Evolutionary conservation across 164 flowering plant species (phyloP).

Genomic region (Kalanchoe fedtschenkoi): DNA sequence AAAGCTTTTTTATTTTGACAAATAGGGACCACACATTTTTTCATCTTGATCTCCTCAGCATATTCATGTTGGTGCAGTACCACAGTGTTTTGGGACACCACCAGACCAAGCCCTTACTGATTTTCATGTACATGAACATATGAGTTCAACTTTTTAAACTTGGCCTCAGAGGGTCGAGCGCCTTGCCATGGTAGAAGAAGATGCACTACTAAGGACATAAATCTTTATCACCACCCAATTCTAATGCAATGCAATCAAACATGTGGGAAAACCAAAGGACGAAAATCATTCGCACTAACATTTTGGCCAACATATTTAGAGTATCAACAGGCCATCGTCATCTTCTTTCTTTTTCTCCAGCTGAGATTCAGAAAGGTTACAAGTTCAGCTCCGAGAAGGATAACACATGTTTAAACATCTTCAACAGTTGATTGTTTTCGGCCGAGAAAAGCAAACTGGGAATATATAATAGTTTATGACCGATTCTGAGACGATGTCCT

Average conservation of each 20-base stretch:
- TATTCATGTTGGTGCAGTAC: no score
- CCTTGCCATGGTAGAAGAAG: no score
- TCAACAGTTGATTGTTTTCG: background rate
- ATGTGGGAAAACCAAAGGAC: background rate
- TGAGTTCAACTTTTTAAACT: no score
- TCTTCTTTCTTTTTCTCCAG: background rate
- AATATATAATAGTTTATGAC: conserved; percentile 21
- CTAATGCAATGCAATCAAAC: background rate
- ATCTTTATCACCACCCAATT: no score
- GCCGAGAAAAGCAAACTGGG: conserved; percentile 16
- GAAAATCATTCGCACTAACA: background rate
- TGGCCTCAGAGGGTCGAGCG: no score
- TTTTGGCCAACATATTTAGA: background rate
- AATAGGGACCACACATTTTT: no score
- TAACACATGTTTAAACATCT: background rate
- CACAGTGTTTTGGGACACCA: no score
- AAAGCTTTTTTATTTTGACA: no score
- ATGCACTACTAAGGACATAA: no score
- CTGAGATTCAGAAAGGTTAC: background rate
- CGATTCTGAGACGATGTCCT: conserved; percentile 58
- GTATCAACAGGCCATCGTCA: background rate
- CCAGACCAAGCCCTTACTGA: no score
- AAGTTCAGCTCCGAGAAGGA: conserved; percentile 1
- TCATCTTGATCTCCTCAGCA: no score
- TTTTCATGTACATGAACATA: no score